Base-by-base conservation (phyloP, 192 early-diverging fungal genomes). In the Entomortierella lignicola region DNA sequence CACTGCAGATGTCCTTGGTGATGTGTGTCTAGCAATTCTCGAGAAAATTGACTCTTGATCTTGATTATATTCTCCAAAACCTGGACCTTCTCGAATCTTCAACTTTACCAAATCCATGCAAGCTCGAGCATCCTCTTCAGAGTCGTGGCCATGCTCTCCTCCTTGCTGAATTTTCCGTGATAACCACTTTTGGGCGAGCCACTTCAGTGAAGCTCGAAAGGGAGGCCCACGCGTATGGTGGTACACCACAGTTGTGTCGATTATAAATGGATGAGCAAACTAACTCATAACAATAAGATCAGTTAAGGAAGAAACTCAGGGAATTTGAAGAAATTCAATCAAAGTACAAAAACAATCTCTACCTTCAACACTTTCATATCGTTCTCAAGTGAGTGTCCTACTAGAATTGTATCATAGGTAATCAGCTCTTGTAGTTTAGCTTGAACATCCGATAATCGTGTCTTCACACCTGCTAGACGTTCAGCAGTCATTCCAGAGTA, bases 311-410 rank as follows among this genome's bases (percentile, higher is more conserved):
- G 4, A 10, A 37, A 10, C 10, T 37, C 34, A 37, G 23, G 17
- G 32, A 51, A 23, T 15, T 7, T 30, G 26, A 32, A 30, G 5
- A 56, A 30, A 57, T 18, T 57, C 29, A 13, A 30, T 30, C 55
- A 30, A 30, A 42, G 3, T 42, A 41, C 25, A 44, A n/a, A n/a
- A 26, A 13, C 8, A 7, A 55, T 15, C 23, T 10, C 10, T 81
- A 81, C 80, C 56, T 86, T 71, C 50, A 94, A 63, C 0, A 90
- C 91, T 26, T 83, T 88, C 60, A 94, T 69, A 73, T 94, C 92
- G 51, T 88, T 90, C 52, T 92, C 89, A 8, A 94, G 83, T 18
- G 82, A 80, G 57, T 90, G 89, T 4, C 89, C 89, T 0, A 87
- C 60, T 25, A 90, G 61, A 34, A 90, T 84, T 0, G 81, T 83